Evolutionary conservation across 768 basidiomycete species (phyloP).

Genomic region (Gloeostereum incarnatum): DNA sequence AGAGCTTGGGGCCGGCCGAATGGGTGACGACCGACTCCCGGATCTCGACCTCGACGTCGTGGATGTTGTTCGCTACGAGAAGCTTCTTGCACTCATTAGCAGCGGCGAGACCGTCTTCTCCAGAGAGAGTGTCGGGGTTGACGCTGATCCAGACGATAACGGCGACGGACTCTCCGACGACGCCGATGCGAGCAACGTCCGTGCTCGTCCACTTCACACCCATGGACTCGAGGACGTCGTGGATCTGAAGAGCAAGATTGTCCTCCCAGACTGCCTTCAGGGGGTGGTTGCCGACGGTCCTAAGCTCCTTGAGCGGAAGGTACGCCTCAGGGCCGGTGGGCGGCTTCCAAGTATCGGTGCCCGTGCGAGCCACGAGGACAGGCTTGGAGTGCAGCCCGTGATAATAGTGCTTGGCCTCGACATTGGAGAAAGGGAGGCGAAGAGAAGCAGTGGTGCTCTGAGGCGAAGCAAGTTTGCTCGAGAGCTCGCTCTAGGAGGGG

Average conservation of each 20-base stretch:
- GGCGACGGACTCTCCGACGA: constrained; percentile 9
- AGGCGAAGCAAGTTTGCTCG: not conserved
- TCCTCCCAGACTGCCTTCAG: constrained; percentile 14
- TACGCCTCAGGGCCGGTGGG: constrained; percentile 17
- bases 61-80: constrained; percentile 15
- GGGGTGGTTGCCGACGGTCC: constrained; percentile 13
- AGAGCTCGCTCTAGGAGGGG: no score
- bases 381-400: constrained; percentile 19
- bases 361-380: constrained; percentile 17
- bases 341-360: constrained; percentile 12
- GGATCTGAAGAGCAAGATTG: constrained; percentile 8
- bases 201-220: constrained; percentile 18
- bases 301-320: constrained; percentile 13
- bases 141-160: constrained; percentile 25
- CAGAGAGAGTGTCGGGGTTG: constrained; percentile 16
- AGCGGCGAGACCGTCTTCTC: constrained; percentile 15
- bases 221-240: constrained; percentile 5
- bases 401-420: constrained; percentile 16
- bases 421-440: constrained; percentile 5
- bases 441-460: no score
- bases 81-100: constrained; percentile 14
- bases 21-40: constrained; percentile 15
- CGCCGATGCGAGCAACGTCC: constrained; percentile 17
- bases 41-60: constrained; percentile 22
- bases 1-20: constrained; percentile 11